Conservation (phyloP, 2,329 filamentous ascomycete genomes). For the Aspergillus japonicus region DNA sequence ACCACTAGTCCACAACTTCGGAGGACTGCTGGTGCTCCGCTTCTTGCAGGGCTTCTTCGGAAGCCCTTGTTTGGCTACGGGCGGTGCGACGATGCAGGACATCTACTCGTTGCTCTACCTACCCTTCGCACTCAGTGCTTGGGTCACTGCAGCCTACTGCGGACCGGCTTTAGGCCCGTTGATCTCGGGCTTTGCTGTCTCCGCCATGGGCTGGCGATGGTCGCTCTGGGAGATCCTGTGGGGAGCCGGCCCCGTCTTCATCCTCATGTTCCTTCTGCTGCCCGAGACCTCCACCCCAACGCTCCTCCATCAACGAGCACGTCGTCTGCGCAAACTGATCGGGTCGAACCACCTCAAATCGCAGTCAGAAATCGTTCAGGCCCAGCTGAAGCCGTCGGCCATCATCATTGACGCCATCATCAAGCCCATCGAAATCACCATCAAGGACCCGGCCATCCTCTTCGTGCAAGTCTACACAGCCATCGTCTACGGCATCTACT, state of each 20-base stretch:
- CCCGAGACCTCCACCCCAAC: constrained; percentile 57
- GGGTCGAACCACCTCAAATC: constrained; percentile 53
- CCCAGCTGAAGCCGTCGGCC: constrained; percentile 1
- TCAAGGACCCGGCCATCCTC: constrained; percentile 62
- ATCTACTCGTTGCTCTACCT: constrained; percentile 21
- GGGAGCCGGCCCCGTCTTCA: constrained; percentile 34
- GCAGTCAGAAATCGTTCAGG: constrained; percentile 61
- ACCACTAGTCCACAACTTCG: constrained; percentile 49
- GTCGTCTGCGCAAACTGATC: constrained; percentile 52
- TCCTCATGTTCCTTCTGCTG: constrained; percentile 54
- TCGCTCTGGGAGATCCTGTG: constrained; percentile 46
- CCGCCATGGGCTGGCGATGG: constrained; percentile 52
- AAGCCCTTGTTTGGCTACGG: constrained; percentile 5
- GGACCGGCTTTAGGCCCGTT: constrained; percentile 57
- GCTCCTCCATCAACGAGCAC: constrained; percentile 56
- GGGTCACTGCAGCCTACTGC: constrained; percentile 52
- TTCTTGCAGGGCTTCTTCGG: constrained; percentile 59
- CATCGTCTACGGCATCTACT: constrained; percentile 52
- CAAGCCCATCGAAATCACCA: constrained; percentile 60
- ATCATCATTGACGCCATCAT: constrained; percentile 51
- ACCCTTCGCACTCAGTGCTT: constrained; percentile 51
- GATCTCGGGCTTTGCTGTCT: constrained; percentile 56
- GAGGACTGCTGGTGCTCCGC: constrained; percentile 52
- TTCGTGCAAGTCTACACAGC: constrained; percentile 63
- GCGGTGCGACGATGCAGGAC: constrained; percentile 41